phyloP scores from a whole-genome alignment of 2,329 filamentous ascomycete genomes.

The Fusarium verticillioides region DNA sequence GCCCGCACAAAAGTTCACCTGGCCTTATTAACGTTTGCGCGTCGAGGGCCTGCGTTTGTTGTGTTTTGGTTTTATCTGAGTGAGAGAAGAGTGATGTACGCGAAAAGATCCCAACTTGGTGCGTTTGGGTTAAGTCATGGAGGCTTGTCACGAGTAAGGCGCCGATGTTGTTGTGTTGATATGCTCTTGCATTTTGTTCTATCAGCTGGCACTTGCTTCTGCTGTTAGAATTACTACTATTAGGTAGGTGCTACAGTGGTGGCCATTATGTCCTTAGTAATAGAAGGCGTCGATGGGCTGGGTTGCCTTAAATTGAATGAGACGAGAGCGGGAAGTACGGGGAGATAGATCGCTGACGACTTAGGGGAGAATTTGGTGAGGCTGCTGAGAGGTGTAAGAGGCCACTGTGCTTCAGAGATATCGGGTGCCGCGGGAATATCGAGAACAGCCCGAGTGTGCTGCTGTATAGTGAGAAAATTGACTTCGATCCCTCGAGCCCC shows the following conservation, averaged over 20 bases:
- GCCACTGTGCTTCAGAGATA: not conserved
- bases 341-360: not conserved
- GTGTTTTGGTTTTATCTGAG: conserved; percentile 17
- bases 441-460: not conserved
- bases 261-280: conserved; percentile 3
- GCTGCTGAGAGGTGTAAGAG: conserved; percentile 2
- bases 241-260: conserved; percentile 1
- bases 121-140: not conserved
- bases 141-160: not conserved
- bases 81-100: conserved; percentile 14
- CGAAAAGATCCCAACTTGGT: not conserved
- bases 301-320: not conserved
- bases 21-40: conserved; percentile 10
- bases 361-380: conserved; percentile 5
- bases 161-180: not conserved
- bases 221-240: not conserved
- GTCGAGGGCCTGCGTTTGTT: conserved; percentile 6
- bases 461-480: conserved; percentile 11
- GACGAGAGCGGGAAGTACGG: not conserved
- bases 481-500: conserved; percentile 22
- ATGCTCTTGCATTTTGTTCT: conserved; percentile 6
- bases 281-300: not conserved
- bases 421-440: conserved; percentile 16
- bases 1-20: conserved; percentile 7
- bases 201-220: not conserved